A percentile compares a stretch with the other conserved stretches of the same genome.
Conservation (phyloP, 2,329 filamentous ascomycete genomes). For the Fusarium tuaranense region DNA sequence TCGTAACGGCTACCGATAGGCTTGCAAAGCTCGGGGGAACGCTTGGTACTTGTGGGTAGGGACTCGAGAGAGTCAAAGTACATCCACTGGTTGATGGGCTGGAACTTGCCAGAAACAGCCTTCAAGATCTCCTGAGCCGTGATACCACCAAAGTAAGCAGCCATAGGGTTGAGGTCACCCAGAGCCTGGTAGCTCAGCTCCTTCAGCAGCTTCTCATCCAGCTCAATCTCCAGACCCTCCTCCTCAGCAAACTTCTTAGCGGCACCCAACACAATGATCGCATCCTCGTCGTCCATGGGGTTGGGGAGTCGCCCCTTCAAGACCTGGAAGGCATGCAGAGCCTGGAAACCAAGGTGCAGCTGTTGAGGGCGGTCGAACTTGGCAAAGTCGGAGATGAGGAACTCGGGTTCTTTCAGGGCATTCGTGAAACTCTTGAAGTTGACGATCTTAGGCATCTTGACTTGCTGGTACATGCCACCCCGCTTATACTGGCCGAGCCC, state of each 20-base stretch:
- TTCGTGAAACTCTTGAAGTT: conserved; percentile 86
- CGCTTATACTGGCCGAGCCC: conserved; percentile 87
- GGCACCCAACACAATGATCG: conserved; percentile 79
- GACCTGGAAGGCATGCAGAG: conserved; percentile 87
- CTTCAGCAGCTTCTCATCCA: conserved; percentile 92
- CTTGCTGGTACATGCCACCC: conserved; percentile 92
- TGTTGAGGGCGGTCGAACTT: conserved; percentile 97
- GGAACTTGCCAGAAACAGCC: conserved; percentile 97
- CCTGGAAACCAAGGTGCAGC: conserved; percentile 92
- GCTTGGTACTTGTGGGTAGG: conserved; percentile 77
- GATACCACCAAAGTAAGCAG: conserved; percentile 94
- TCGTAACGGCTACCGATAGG: conserved; percentile 90
- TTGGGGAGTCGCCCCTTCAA: conserved; percentile 80
- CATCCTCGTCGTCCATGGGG: conserved; percentile 88
- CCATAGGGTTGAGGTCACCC: conserved; percentile 91
- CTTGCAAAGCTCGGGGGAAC: conserved; percentile 89
- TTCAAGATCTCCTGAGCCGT: conserved; percentile 96
- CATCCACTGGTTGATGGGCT: conserved; percentile 94
- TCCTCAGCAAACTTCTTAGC: conserved; percentile 80
- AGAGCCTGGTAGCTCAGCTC: conserved; percentile 95
- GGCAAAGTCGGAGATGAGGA: conserved; percentile 93
- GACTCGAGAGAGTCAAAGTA: conserved; percentile 99
- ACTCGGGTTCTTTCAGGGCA: conserved; percentile 87
- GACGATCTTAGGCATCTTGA: conserved; percentile 97
- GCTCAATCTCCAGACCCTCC: conserved; percentile 74